Evolutionary conservation across 2,329 filamentous ascomycete genomes (phyloP), one percentile per base, ranked within the genome.

Genomic region (Thermoascus crustaceus): DNA sequence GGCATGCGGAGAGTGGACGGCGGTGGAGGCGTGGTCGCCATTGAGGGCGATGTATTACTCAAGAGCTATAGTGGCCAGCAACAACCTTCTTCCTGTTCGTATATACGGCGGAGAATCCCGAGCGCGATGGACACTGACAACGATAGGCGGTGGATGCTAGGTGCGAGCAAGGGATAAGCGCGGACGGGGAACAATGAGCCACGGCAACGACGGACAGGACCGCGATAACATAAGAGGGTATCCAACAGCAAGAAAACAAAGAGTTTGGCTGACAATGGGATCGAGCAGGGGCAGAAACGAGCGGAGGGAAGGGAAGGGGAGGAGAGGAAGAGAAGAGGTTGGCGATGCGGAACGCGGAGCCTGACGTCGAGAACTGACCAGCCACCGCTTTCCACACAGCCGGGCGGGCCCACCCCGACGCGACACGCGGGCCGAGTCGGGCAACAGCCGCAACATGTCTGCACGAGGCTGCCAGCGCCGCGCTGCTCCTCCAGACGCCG

Each of bases 21-120:
- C 22, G 58, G 54, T 10, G 64, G 64, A 30, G 66, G 66, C n/a
- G 66, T 68, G 23, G 64, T 58, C 34, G 64, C 58, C 63, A 67
- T 68, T 34, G 37, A 54, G 41, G 39, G 21, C 23, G 31, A 17
- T 35, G 7, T 14, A 20, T 20, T 18, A 32, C 18, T 23, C 33
- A 24, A 30, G 16, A 18, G 11, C 18, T 29, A 29, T 13, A 16
- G 18, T 18, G 7, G n/a, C 26, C 10, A 5, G 13, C 18, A 17
- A 10, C 13, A 29, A 13, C 18, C 26, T 29, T 10, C 26, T 29
- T 7, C 26, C 26, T 10, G 14, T 7, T 5, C 14, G 9, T 8
- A n/a, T n/a, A n/a, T n/a, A n/a, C n/a, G n/a, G n/a, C n/a, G n/a
- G n/a, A n/a, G n/a, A n/a, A n/a, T n/a, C n/a, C n/a, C n/a, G n/a